phyloP scores from a whole-genome alignment of 176 grass and related monocot genomes.

The Zoysia japonica region DNA sequence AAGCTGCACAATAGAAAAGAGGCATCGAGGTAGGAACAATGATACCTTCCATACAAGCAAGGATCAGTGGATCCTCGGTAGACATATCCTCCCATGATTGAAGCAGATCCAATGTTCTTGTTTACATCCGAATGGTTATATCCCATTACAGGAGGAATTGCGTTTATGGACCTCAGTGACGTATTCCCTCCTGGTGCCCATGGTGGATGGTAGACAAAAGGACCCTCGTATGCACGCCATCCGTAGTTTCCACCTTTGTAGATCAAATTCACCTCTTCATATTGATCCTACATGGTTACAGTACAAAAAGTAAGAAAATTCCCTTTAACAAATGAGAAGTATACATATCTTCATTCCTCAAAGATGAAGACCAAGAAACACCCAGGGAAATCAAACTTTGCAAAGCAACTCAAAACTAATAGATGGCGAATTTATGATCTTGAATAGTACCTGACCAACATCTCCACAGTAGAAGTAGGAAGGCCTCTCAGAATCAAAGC shows the following conservation, averaged over 20 bases:
- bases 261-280: constrained; percentile 67
- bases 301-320: neutral
- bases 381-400: neutral
- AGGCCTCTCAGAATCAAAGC: constrained; percentile 74
- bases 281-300: constrained; percentile 52
- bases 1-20: neutral
- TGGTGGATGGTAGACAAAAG: constrained; percentile 38
- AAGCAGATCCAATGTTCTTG: constrained; percentile 50
- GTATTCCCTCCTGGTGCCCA: constrained; percentile 52
- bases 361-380: neutral
- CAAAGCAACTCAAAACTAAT: constrained; percentile 1
- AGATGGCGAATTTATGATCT: neutral
- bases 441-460: constrained; percentile 67
- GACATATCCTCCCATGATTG: constrained; percentile 73
- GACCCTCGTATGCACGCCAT: constrained; percentile 66
- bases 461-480: constrained; percentile 96
- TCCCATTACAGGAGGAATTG: constrained; percentile 53
- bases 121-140: constrained; percentile 62
- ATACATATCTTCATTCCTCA: neutral
- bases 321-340: neutral
- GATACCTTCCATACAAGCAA: constrained; percentile 71
- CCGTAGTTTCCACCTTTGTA: constrained; percentile 82
- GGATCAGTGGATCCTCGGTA: constrained; percentile 69
- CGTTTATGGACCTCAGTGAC: constrained; percentile 47
- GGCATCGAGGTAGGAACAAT: neutral